Conservation (phyloP, 2,329 filamentous ascomycete species). For the Clathrospora elynae region DNA sequence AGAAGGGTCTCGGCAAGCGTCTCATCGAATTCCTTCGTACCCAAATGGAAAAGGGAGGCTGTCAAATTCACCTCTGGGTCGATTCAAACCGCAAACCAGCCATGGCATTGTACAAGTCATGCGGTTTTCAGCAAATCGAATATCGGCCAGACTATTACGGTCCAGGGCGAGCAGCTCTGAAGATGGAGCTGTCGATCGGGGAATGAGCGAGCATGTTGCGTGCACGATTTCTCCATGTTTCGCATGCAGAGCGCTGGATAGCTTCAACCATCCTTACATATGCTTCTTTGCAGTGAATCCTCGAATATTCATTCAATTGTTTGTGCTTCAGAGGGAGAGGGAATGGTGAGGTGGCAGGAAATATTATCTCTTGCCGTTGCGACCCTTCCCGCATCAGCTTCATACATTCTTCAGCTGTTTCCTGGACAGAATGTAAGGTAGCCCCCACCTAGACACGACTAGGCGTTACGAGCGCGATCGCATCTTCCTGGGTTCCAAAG, state of each 20-base stretch:
- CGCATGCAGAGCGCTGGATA: too few species aligned
- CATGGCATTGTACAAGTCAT: conserved; percentile 52
- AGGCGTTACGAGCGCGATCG: conserved; percentile 34
- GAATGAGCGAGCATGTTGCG: conserved; percentile 17
- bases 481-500: conserved; percentile 35
- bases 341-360: conserved; percentile 29
- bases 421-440: conserved; percentile 31
- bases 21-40: conserved; percentile 53
- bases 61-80: conserved; percentile 59
- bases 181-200: conserved; percentile 18
- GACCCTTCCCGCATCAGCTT: conserved; percentile 21
- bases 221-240: background rate
- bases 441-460: conserved; percentile 23
- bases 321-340: conserved; percentile 5
- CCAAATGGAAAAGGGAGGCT: conserved; percentile 54
- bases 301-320: too few species aligned
- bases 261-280: too few species aligned
- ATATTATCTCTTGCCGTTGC: conserved; percentile 40
- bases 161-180: conserved; percentile 53
- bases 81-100: conserved; percentile 55
- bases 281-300: too few species aligned
- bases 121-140: conserved; percentile 55
- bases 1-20: conserved; percentile 54
- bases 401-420: conserved; percentile 37
- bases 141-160: conserved; percentile 57